These are phyloP conservation scores for Fusarium paranaense DNA, from an alignment of 2,329 filamentous ascomycete species.

Conservation along the genomic window DNA sequence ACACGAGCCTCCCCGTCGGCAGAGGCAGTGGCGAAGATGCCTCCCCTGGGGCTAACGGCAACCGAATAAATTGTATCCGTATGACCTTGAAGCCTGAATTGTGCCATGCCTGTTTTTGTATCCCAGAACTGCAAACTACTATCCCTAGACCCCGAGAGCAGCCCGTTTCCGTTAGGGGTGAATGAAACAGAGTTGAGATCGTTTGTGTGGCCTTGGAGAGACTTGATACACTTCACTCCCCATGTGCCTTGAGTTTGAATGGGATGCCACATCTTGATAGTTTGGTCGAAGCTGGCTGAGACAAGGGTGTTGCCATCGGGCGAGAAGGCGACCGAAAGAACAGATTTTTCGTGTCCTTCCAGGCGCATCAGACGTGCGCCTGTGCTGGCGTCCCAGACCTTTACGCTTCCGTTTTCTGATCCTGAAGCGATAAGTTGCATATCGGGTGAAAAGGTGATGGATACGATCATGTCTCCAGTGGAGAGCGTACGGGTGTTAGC, in stretches of 20 bases:
- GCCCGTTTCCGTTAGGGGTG: not conserved
- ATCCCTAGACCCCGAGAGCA: not conserved
- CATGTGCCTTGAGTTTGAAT: not conserved
- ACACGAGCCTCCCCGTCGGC: not conserved
- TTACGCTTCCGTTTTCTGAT: rapidly evolving
- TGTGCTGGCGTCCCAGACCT: not conserved
- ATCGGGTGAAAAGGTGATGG: not conserved
- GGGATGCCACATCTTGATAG: not conserved
- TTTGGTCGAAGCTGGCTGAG: not conserved
- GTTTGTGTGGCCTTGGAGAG: not conserved
- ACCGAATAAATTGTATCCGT: rapidly evolving
- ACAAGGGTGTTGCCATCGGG: not conserved
- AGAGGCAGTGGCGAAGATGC: not conserved
- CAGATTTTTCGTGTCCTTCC: rapidly evolving
- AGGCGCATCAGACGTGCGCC: not conserved
- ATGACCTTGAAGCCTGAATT: not conserved
- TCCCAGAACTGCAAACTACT: not conserved
- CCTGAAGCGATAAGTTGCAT: not conserved
- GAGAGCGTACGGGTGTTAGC: not conserved
- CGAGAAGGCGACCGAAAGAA: not conserved
- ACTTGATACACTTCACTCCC: not conserved
- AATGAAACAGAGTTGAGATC: rapidly evolving
- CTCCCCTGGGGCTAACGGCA: not conserved
- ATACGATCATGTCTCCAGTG: rapidly evolving
- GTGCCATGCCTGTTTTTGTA: not conserved